phyloP scores from a whole-genome alignment of 495 filamentous ascomycete species.

The Aspergillus panamensis region DNA sequence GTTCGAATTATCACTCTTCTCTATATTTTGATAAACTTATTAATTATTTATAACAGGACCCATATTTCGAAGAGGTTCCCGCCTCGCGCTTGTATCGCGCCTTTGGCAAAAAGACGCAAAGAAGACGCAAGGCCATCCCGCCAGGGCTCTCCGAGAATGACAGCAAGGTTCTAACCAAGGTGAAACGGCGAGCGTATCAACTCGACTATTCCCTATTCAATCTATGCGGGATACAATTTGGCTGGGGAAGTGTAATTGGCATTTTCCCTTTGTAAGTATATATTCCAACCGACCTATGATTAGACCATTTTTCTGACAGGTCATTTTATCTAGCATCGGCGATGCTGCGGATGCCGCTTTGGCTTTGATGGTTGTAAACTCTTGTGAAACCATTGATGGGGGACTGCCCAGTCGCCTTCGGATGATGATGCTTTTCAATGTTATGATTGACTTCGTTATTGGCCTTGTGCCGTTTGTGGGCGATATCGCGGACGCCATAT shows the following conservation, averaged over 20 bases:
- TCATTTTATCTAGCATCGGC: conserved; percentile 53
- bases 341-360: conserved; percentile 64
- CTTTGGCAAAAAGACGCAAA: conserved; percentile 59
- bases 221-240: conserved; percentile 71
- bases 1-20: neutral
- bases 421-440: conserved; percentile 70
- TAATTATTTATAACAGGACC: conserved; percentile 46
- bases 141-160: conserved; percentile 76
- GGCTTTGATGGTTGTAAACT: conserved; percentile 63
- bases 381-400: conserved; percentile 65
- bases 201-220: conserved; percentile 79
- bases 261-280: conserved; percentile 69
- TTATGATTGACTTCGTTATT: conserved; percentile 72
- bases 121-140: conserved; percentile 64
- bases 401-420: conserved; percentile 56
- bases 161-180: conserved; percentile 68
- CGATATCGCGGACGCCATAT: conserved; percentile 70
- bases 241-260: conserved; percentile 78
- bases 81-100: conserved; percentile 60
- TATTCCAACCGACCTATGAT: neutral
- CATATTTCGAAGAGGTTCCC: conserved; percentile 70
- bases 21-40: neutral
- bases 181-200: conserved; percentile 75
- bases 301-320: conserved; percentile 9
- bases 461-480: conserved; percentile 84